Evolutionary conservation across 768 basidiomycete species (phyloP), one percentile per base, ranked within the genome.

Genomic region (Suillus subluteus): DNA sequence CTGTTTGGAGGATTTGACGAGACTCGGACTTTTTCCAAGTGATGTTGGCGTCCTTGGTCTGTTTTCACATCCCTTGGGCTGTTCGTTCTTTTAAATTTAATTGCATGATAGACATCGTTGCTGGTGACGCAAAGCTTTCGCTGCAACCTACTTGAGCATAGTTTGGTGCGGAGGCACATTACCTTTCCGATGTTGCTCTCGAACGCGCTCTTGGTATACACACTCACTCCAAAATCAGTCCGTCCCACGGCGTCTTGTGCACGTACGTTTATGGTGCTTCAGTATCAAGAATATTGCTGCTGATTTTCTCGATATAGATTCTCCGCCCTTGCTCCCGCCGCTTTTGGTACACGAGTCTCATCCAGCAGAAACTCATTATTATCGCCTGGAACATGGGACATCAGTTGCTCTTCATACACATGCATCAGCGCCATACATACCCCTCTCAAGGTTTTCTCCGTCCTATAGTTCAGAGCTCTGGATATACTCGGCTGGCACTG

Each of bases 201-300:
- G 6, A 86, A 85, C 66, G 85, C 87, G 0, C 80, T 95, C 1
- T 67, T 94, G 18, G 89, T 88, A 3, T 95, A 95, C 73, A 82
- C 82, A 38, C 70, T 89, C 12, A 77, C 75, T 15, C 81, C 87
- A 21, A 74, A 58, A 12, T 71, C 72, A 35, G 59, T 41, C 16
- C 54, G 64, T 52, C 63, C 64, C 38, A 62, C 58, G 6, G 2
- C 68, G 8, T 69, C 73, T 0, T 83, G 83, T 69, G 46, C 68
- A 65, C 70, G 82, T 80, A 64, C 35, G 72, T 68, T 16, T 12
- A 5, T 13, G 37, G 48, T 23, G 18, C 54, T 13, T 16, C 2
- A 11, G 1, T 55, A 0, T 62, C 8, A 32, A 40, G 3, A 30
- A n/a, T 5, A 12, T 12, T 15, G 40, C 62, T 77, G 59, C 76